phyloP scores from a whole-genome alignment of 2,329 filamentous ascomycete species.

The Exophiala lecanii-corni region DNA sequence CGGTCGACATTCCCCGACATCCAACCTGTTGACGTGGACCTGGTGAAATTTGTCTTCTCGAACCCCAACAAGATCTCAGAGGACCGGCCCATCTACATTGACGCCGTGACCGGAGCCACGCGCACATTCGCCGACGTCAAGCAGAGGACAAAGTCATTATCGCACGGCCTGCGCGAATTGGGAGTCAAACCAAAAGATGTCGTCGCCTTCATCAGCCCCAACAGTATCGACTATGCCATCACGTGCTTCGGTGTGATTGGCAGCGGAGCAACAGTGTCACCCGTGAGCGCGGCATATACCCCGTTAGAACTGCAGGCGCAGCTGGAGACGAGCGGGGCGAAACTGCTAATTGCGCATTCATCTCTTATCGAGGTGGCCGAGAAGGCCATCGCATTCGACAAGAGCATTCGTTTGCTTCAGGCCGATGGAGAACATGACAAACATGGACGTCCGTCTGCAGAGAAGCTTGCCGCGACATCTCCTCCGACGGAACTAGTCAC shows the following conservation, averaged over 20 bases:
- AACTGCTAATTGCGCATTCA: constrained; percentile 69
- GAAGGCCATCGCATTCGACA: constrained; percentile 56
- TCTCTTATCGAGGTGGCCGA: constrained; percentile 60
- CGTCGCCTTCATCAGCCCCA: constrained; percentile 63
- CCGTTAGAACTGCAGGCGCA: constrained; percentile 78
- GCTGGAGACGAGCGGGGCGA: constrained; percentile 70
- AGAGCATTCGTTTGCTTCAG: constrained; percentile 30
- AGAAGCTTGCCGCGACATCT: constrained; percentile 11
- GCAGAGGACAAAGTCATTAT: constrained; percentile 13
- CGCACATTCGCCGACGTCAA: constrained; percentile 15
- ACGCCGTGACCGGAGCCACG: constrained; percentile 12
- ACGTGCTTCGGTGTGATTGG: constrained; percentile 75
- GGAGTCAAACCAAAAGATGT: constrained; percentile 49
- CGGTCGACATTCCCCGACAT: constrained; percentile 12
- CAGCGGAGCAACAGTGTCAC: constrained; percentile 74
- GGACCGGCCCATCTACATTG: constrained; percentile 18
- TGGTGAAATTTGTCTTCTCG: constrained; percentile 18
- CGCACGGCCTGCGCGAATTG: constrained; percentile 14
- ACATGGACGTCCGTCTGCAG: constrained; percentile 53
- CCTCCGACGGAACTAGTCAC: constrained; percentile 41
- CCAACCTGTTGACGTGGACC: constrained; percentile 13
- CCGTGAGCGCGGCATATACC: constrained; percentile 83
- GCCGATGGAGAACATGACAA: constrained; percentile 68
- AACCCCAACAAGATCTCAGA: constrained; percentile 17
- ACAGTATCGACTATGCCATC: constrained; percentile 76